Percentiles rank a stretch among this genome's conserved stretches.
Evolutionary conservation across 306 rosid genomes (phyloP).

Genomic region (Astragalus glycyphyllos): DNA sequence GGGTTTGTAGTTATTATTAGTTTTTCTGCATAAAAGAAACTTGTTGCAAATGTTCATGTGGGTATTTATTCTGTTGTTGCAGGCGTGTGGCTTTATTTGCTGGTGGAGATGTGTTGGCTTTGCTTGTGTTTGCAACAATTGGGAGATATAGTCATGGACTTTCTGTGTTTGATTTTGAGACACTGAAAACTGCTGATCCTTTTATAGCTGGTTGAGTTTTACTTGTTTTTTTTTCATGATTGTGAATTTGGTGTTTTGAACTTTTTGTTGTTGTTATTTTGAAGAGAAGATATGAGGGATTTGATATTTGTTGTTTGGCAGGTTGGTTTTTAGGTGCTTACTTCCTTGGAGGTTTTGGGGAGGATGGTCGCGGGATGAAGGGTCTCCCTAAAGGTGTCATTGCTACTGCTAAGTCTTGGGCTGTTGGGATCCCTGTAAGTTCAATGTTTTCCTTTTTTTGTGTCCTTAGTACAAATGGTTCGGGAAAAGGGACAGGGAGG

Average conservation of each 20-base stretch:
- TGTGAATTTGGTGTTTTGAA: constrained; percentile 4
- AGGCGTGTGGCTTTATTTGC: constrained; percentile 83
- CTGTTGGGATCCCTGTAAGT: constrained; percentile 90
- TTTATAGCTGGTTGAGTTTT: constrained; percentile 79
- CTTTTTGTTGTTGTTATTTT: background rate
- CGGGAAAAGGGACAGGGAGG: no score
- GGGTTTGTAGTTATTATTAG: background rate
- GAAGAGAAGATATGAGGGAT: background rate
- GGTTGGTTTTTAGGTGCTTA: constrained; percentile 97
- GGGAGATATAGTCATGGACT: constrained; percentile 93
- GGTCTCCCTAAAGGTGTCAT: constrained; percentile 75
- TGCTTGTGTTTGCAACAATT: constrained; percentile 81
- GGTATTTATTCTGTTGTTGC: constrained; percentile 34
- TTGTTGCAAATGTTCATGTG: constrained; percentile 15
- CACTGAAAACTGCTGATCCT: constrained; percentile 87
- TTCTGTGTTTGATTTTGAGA: constrained; percentile 75
- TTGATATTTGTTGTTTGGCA: constrained; percentile 41
- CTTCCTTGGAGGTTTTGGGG: constrained; percentile 90
- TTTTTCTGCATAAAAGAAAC: constrained; percentile 7
- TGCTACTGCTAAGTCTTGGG: constrained; percentile 90
- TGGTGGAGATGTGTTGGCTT: constrained; percentile 88
- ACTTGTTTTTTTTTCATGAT: constrained; percentile 2
- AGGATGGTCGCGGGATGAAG: constrained; percentile 90
- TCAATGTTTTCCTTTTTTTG: background rate
- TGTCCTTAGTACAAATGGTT: no score